phyloP scores from a whole-genome alignment of 352 stramenopile genomes.

The Pythium grandisporangium region DNA sequence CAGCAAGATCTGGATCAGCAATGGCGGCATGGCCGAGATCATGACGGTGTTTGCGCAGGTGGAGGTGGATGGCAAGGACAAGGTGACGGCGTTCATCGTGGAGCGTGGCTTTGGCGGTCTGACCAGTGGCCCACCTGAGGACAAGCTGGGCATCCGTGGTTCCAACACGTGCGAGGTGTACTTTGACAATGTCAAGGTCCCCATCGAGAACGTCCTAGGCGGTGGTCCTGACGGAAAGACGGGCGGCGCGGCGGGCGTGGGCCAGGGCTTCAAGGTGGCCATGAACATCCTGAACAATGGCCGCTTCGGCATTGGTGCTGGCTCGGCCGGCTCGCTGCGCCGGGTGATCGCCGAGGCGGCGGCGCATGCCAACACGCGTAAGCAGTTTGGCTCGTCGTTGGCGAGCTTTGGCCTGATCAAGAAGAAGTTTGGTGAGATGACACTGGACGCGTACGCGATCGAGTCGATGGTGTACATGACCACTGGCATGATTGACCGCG shows the following conservation, averaged over 20 bases:
- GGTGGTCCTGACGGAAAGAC: slow-evolving; percentile 67
- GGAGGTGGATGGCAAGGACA: slow-evolving; percentile 93
- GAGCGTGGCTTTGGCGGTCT: slow-evolving; percentile 90
- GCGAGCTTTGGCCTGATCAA: slow-evolving; percentile 80
- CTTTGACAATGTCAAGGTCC: slow-evolving; percentile 94
- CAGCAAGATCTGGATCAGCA: slow-evolving; percentile 97
- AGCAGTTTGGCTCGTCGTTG: slow-evolving; percentile 71
- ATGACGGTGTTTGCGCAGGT: slow-evolving; percentile 97
- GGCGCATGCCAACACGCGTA: slow-evolving; percentile 69
- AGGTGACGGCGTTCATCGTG: slow-evolving; percentile 97
- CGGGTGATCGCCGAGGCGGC: slow-evolving; percentile 55
- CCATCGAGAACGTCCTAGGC: slow-evolving; percentile 86
- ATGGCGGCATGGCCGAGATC: slow-evolving; percentile 92
- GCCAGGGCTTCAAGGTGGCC: slow-evolving; percentile 88
- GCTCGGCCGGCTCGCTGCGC: slow-evolving; percentile 56
- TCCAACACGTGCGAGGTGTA: slow-evolving; percentile 96
- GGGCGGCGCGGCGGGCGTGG: slow-evolving; percentile 58
- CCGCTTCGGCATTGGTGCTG: slow-evolving; percentile 75
- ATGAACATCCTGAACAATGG: slow-evolving; percentile 95
- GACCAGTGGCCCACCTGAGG: slow-evolving; percentile 88
- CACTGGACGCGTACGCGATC: slow-evolving; percentile 74
- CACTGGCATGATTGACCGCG: slow-evolving; percentile 83
- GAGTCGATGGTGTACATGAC: slow-evolving; percentile 88
- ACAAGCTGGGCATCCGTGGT: slow-evolving; percentile 96
- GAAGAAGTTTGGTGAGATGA: slow-evolving; percentile 84